Base-by-base conservation (phyloP, 768 basidiomycete genomes). In the Sporobolomyces phaffii region DNA sequence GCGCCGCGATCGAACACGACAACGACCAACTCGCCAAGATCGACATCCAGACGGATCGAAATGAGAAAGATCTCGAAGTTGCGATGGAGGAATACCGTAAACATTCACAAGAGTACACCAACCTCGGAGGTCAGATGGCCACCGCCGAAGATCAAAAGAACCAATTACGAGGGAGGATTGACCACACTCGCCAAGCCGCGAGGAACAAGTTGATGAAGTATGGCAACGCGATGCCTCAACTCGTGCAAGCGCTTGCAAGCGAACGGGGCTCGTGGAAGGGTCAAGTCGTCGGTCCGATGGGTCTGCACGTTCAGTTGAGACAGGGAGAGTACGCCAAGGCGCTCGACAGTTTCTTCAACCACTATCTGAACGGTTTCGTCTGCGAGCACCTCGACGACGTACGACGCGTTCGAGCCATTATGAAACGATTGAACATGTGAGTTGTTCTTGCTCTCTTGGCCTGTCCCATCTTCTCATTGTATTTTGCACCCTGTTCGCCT, bases 331-430 rank as follows among this genome's bases (percentile, higher is more conserved):
- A 89, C 84, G 85, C 84, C 0, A 78, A 79, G 1, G 71, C 90
- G n/a, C 77, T 98, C 80, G 87, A 67, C 77, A 77, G 56, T 4
- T 83, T 87, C 70, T 79, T 99, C 6, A 83, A 82, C 6, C 34
- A 52, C 5, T 74, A 80, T 24, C 80, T 98, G 78, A 83, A 80
- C 41, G 82, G 85, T 8, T 97, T 87, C 75, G 89, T 86, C 0
- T 81, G 93, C 56, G 88, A 87, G 1, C 83, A 90, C 75, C 76
- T 82, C 24, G 78, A 82, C 29, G 93, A 97, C 77, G 79, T 83
- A 52, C 52, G 60, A 0, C 77, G 80, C 24, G 73, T 98, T 73
- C 85, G 83, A 73, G 77, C 78, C 44, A 76, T 98, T 28, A 78
- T 79, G 34, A 60, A 63, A 20, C 53, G 57, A 26, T n/a, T 5